Percentiles rank a stretch among this genome's conserved stretches.
These are phyloP conservation scores for Myrica gale DNA, from an alignment of 306 rosid species.

Conservation along the genomic window DNA sequence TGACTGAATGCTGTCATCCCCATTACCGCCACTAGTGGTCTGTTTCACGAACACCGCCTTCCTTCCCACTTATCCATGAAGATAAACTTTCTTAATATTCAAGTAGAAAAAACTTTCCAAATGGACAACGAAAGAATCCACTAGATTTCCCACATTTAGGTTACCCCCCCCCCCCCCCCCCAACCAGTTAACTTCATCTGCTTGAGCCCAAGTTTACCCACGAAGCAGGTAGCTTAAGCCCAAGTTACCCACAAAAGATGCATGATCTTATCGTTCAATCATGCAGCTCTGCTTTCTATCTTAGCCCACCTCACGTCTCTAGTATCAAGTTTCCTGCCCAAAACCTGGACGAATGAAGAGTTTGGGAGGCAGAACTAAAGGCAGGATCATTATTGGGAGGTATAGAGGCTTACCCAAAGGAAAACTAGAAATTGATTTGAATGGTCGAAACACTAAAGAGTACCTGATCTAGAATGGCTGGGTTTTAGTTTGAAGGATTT, in stretches of 20 bases:
- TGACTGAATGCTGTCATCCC: conserved; percentile 35
- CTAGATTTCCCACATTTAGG: conserved; percentile 24
- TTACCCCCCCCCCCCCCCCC: not conserved
- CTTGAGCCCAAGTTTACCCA: not conserved
- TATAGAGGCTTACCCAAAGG: too few relatives aligned
- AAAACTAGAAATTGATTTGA: not conserved
- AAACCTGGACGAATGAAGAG: not conserved
- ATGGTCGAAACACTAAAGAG: too few relatives aligned
- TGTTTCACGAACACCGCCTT: conserved; percentile 50
- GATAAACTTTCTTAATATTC: conserved; percentile 15
- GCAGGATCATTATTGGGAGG: too few relatives aligned
- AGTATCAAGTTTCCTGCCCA: not conserved
- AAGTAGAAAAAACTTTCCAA: conserved; percentile 12
- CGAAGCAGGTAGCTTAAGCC: not conserved
- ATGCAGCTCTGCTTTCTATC: too few relatives aligned
- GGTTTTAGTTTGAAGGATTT: not conserved
- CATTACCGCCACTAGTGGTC: conserved; percentile 69
- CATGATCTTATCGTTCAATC: not conserved
- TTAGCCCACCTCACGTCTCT: too few relatives aligned
- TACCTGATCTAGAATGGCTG: not conserved
- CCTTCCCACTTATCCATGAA: conserved; percentile 35
- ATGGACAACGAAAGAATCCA: conserved; percentile 7
- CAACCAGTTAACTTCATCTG: not conserved
- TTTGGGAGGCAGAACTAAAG: not conserved
- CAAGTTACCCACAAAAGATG: not conserved